phyloP scores from a whole-genome alignment of 75 land plant genomes.

The Cupressus sempervirens region DNA sequence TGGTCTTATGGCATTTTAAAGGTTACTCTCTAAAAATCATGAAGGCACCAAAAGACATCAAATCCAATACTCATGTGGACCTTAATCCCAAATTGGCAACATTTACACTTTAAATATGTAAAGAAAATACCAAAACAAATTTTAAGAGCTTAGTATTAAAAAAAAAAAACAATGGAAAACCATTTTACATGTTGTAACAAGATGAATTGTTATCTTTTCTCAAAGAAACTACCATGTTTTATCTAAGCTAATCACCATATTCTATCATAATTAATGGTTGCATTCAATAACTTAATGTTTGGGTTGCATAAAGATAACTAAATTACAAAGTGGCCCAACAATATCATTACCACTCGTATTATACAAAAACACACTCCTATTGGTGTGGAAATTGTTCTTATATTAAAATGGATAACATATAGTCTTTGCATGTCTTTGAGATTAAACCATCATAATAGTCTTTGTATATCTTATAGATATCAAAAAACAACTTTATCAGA shows the following conservation, averaged over 20 bases:
- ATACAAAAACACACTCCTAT: background rate
- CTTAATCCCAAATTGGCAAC: background rate
- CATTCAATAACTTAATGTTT: background rate
- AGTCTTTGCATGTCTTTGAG: background rate
- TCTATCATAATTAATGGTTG: background rate
- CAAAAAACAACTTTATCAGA: background rate
- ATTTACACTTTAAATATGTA: background rate
- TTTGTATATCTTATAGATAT: background rate
- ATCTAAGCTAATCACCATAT: background rate
- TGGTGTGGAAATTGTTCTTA: background rate
- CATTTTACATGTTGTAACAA: background rate
- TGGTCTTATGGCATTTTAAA: no score
- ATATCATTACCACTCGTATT: background rate
- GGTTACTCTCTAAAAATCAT: background rate
- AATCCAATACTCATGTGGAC: background rate
- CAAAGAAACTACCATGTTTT: background rate
- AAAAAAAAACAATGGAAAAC: background rate
- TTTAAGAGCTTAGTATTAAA: no score
- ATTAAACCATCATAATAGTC: background rate
- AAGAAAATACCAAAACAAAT: background rate
- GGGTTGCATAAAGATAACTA: background rate
- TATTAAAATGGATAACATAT: background rate
- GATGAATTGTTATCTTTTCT: background rate
- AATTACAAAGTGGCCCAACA: background rate
- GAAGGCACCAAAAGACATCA: background rate